Conservation (phyloP, 345 rosid genomes). For the Eucalyptus regnans region DNA sequence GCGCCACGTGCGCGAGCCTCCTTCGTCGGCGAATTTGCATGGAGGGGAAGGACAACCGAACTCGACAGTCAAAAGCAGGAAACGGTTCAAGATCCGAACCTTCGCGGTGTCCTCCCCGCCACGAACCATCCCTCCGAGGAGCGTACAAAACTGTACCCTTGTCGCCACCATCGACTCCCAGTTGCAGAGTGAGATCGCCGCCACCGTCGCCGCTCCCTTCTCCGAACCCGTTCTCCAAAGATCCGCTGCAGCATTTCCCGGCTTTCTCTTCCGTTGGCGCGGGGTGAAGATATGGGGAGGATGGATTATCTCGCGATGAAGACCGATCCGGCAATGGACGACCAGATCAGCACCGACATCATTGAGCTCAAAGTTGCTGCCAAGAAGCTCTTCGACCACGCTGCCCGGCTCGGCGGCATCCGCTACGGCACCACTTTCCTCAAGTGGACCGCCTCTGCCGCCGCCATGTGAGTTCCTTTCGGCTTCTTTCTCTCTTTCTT, state of each 20-base stretch:
- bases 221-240: not conserved
- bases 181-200: not conserved
- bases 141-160: not conserved
- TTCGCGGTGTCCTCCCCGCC: not conserved
- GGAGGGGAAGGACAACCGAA: not conserved
- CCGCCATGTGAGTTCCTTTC: constrained; percentile 45
- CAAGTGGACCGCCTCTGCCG: constrained; percentile 77
- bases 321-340: constrained; percentile 22
- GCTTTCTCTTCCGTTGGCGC: not conserved
- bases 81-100: not conserved
- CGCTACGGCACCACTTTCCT: constrained; percentile 75
- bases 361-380: constrained; percentile 45
- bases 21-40: not conserved
- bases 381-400: constrained; percentile 39
- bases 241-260: not conserved
- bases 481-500: no score
- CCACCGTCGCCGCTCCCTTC: not conserved
- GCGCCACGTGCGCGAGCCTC: not conserved
- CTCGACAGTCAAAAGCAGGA: not conserved
- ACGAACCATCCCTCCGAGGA: not conserved
- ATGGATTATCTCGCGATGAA: constrained; percentile 54
- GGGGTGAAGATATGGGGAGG: constrained; percentile 38
- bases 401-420: constrained; percentile 50
- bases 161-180: not conserved
- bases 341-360: constrained; percentile 49